phyloP scores from a whole-genome alignment of 1,139 yeast genomes.

The Suhomyces maxii region DNA sequence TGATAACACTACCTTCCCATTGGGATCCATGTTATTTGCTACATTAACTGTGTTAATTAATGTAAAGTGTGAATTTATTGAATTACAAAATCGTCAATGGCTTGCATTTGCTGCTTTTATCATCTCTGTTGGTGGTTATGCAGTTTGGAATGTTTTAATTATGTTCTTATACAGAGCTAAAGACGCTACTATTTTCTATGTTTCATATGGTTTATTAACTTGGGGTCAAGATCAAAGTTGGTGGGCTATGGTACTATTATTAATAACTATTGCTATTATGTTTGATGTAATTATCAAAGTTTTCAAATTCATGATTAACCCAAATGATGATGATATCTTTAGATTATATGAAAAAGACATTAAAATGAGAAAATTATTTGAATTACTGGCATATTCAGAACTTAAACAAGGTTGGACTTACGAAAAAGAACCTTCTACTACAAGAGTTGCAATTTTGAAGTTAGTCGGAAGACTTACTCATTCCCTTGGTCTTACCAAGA shows the following conservation, averaged over 20 bases:
- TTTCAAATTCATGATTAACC: conserved; percentile 54
- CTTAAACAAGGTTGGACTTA: conserved; percentile 82
- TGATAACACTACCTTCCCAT: conserved; percentile 79
- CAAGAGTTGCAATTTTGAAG: conserved; percentile 15
- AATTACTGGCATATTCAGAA: conserved; percentile 69
- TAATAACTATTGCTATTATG: conserved; percentile 57
- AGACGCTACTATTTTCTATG: conserved; percentile 68
- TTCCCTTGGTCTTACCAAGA: conserved; percentile 1
- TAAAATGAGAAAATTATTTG: conserved; percentile 67
- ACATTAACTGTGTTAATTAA: conserved; percentile 72
- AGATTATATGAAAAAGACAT: conserved; percentile 73
- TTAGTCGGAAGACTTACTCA: conserved; percentile 12
- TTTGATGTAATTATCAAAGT: conserved; percentile 67
- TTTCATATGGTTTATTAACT: conserved; percentile 63
- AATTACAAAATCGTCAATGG: conserved; percentile 79
- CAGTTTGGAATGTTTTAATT: conserved; percentile 79
- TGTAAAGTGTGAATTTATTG: conserved; percentile 75
- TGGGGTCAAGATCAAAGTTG: conserved; percentile 81
- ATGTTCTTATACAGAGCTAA: conserved; percentile 64
- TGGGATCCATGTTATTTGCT: conserved; percentile 75
- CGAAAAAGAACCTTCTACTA: conserved; percentile 43
- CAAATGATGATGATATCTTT: conserved; percentile 78
- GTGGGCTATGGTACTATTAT: conserved; percentile 75
- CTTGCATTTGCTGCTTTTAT: conserved; percentile 66
- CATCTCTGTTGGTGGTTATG: conserved; percentile 85